A percentile compares a stretch with the other conserved stretches of the same genome.
Evolutionary conservation across 225 moss, liverwort and hornwort species (phyloP).

Genomic region (Pseudisothecium myosuroides): DNA sequence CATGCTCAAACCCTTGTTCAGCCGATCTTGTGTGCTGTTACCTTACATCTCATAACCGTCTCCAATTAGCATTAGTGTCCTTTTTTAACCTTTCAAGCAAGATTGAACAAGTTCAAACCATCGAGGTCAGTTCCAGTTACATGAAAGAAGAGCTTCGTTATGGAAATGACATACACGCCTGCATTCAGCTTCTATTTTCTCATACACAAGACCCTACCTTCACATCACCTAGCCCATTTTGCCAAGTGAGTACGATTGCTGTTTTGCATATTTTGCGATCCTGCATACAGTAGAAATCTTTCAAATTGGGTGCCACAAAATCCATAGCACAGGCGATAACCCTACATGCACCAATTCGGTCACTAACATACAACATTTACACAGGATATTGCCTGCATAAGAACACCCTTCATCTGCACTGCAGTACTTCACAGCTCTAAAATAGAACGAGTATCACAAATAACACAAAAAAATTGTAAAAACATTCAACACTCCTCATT

Average conservation of each 20-base stretch:
- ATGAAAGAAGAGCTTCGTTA: not conserved
- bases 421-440: not conserved
- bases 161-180: not conserved
- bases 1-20: not conserved
- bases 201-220: not conserved
- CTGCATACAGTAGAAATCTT: not conserved
- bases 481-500: not conserved
- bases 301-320: not conserved
- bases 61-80: not conserved
- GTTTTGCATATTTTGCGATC: not conserved
- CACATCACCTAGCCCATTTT: not conserved
- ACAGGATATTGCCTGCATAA: not conserved
- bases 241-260: not conserved
- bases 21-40: not conserved
- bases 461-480: not conserved
- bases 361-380: not conserved
- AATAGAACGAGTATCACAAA: not conserved
- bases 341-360: not conserved
- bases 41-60: not conserved
- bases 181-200: not conserved
- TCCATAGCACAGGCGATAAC: not conserved
- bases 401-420: not conserved
- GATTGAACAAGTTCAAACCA: not conserved
- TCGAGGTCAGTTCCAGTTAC: not conserved
- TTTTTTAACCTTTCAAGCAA: not conserved